phyloP scores from a whole-genome alignment of 2,329 filamentous ascomycete species.

The Diplodia seriata region DNA sequence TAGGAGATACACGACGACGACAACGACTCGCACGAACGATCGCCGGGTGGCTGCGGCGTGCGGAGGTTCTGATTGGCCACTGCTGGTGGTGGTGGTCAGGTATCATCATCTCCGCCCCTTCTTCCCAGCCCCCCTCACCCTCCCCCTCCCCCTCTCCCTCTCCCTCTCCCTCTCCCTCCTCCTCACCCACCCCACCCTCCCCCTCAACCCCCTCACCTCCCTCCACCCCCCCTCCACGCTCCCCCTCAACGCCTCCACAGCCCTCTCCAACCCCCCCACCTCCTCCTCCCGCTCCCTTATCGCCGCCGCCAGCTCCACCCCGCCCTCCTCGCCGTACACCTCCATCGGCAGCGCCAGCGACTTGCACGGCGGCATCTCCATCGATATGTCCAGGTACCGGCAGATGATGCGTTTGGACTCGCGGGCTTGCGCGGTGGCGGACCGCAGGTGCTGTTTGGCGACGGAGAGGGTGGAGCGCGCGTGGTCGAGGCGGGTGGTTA shows the following conservation, averaged over 20 bases:
- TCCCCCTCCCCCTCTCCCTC: background rate
- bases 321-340: constrained; percentile 1
- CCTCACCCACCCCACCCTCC: background rate
- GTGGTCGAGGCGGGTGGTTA: background rate
- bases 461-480: background rate
- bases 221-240: background rate
- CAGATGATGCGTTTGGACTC: constrained; percentile 13
- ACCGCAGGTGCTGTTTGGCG: background rate
- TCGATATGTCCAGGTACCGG: constrained; percentile 12
- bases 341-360: constrained; percentile 4
- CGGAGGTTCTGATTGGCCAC: constrained; percentile 2
- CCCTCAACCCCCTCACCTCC: background rate
- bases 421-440: background rate
- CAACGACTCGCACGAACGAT: background rate
- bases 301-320: background rate
- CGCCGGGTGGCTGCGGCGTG: constrained; percentile 7
- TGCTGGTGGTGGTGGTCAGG: too few species aligned
- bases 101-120: background rate
- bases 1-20: background rate
- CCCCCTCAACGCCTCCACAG: too few species aligned
- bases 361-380: constrained; percentile 1
- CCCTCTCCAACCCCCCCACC: background rate
- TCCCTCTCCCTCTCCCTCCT: background rate
- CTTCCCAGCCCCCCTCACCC: background rate
- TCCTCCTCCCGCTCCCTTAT: background rate